Evolutionary conservation across 345 rosid species (phyloP), one percentile per base, ranked within the genome.

Genomic region (Brassica juncea): DNA sequence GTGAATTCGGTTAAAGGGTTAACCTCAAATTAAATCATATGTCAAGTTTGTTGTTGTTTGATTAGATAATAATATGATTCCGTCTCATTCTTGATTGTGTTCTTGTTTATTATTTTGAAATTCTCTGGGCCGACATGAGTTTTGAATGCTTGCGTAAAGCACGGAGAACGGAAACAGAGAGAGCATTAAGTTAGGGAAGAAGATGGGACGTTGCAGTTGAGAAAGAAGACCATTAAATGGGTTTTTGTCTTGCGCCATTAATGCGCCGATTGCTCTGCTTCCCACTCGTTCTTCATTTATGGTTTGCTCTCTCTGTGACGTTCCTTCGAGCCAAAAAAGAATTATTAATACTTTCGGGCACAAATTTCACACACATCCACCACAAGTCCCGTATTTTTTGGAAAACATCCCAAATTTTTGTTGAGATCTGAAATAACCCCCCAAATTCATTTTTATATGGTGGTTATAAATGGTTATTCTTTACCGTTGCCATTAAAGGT

Each of bases 171-270:
- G 67, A 70, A 73, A 77, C 74, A 77, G 32, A 47, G 30, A 42
- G 81, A 62, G 81, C 27, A 54, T 76, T 86, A 84, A 81, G 83
- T 80, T 81, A 70, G 78, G 64, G 84, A 80, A 73, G 69, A 74
- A 27, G 77, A 59, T 73, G 83, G 71, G 81, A 85, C 83, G 80
- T 77, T 77, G 78, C 83, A 88, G 85, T 79, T 85, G 86, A 84
- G 79, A 77, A 80, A 80, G 83, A 82, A 84, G 83, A 84, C 87
- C 66, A 82, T 87, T 49, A 78, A 82, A 87, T 81, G 73, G 81
- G 77, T 12, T 54, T 54, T 78, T 83, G 81, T 87, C 86, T 83
- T 84, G 83, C 71, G 27, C 86, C 91, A 87, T 90, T 83, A 90
- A 88, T 87, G 87, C 84, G 58, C 62, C 72, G 60, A 62, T 62